A percentile compares a stretch with the other conserved stretches of the same genome.
phyloP scores from a whole-genome alignment of 805 yeast species.

The Yamadazyma sp. region DNA sequence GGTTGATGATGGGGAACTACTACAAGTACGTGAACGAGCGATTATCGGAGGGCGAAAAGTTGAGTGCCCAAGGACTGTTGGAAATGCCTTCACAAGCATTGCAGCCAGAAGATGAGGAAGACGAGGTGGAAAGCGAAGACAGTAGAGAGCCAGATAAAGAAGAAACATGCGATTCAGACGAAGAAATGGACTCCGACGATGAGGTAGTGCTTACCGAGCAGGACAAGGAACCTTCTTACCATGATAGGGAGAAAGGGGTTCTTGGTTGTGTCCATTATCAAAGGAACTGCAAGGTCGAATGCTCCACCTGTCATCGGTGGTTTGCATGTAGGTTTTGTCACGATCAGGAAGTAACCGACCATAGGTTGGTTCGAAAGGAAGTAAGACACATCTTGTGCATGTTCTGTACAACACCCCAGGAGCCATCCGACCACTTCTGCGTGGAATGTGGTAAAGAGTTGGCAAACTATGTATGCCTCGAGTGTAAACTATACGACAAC shows the following conservation, averaged over 20 bases:
- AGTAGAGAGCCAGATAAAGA: no score
- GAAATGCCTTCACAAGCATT: no score
- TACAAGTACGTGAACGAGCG: slow-evolving; percentile 46
- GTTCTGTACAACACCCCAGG: slow-evolving; percentile 74
- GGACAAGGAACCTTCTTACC: slow-evolving; percentile 51
- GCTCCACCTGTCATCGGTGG: slow-evolving; percentile 74
- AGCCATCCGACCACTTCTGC: slow-evolving; percentile 67
- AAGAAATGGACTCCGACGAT: slow-evolving; percentile 14
- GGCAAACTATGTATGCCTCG: slow-evolving; percentile 74
- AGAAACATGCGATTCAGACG: no score
- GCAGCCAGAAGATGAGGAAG: no score
- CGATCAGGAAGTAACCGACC: slow-evolving; percentile 61
- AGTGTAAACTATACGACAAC: slow-evolving; percentile 81
- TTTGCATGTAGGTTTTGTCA: slow-evolving; percentile 84
- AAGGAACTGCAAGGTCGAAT: slow-evolving; percentile 79
- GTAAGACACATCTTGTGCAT: slow-evolving; percentile 77
- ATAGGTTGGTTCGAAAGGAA: slow-evolving; percentile 51
- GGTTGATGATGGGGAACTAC: slow-evolving; percentile 68
- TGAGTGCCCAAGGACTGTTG: neutral
- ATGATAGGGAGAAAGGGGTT: slow-evolving; percentile 40
- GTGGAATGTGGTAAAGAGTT: slow-evolving; percentile 62
- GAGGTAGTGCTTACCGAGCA: slow-evolving; percentile 47
- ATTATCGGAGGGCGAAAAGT: slow-evolving; percentile 17
- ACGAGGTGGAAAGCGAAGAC: neutral
- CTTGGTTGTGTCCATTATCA: slow-evolving; percentile 85